Conservation (phyloP, 2,329 filamentous ascomycete species). For the Fragosphaeria purpurea region DNA sequence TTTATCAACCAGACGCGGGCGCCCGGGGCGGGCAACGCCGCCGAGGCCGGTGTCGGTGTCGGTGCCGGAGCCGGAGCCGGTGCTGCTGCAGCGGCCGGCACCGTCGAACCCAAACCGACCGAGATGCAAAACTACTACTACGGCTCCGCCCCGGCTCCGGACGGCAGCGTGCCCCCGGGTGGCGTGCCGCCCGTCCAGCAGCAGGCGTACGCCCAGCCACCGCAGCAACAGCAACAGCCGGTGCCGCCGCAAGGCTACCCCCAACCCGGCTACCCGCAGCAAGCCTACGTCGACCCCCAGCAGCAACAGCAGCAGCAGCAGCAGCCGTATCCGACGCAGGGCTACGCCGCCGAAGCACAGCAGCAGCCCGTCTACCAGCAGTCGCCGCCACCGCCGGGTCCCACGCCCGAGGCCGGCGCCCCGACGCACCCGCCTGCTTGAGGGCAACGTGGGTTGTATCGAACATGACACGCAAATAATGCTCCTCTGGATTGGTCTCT, state of each 20-base stretch:
- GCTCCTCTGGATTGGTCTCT: no score
- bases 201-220: background rate
- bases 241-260: background rate
- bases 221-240: background rate
- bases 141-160: background rate
- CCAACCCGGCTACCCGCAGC: background rate
- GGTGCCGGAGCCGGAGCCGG: background rate
- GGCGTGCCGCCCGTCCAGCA: background rate
- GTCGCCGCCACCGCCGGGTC: no score
- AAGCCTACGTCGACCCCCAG: no score
- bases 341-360: no score
- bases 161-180: background rate
- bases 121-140: slow-evolving; percentile 4
- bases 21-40: background rate
- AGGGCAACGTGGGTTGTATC: no score
- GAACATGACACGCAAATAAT: no score
- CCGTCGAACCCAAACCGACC: slow-evolving; percentile 3
- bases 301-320: no score
- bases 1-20: slow-evolving; percentile 1
- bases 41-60: background rate
- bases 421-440: no score
- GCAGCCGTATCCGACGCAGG: no score
- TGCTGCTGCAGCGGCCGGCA: no score
- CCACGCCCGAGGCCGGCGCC: no score
- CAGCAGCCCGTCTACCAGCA: no score